Base-by-base conservation (phyloP, 176 grass and related monocot species). In the Aegilops longissima region DNA sequence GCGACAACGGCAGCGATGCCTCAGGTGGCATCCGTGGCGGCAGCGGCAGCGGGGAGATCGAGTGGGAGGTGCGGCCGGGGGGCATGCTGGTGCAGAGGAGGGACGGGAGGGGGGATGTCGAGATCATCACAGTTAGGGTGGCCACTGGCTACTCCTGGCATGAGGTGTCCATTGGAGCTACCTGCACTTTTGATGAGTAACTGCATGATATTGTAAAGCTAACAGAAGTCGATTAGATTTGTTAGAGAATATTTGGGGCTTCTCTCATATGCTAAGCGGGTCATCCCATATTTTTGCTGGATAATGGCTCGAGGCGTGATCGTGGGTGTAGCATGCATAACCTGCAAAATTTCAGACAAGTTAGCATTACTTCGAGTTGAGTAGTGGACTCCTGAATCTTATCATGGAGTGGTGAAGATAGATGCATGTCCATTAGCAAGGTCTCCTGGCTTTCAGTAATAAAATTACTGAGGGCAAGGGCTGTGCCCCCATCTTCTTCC, bases 71-170 rank as follows among this genome's bases (percentile, higher is more conserved):
- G 83, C 78, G 94, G 77, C 97, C 97, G 0, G 97, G 97, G 38
- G 97, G 97, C 36, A 99, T 99, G 97, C 94, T 99, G 76, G 97
- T 99, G 82, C 90, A 99, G 90, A 99, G 94, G 89, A 91, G 97
- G 72, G 94, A 87, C 6, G 91, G 82, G 16, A 86, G 88, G 71
- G 85, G 88, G 1, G 85, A 29, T 27, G 87, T 86, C 1, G 97
- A 93, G 82, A 66, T 94, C 39, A 93, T 99, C 88, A 83, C 80
- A 7, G 90, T 99, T 17, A 93, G 92, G 82, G 89, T 99, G 14
- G 85, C 92, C 40, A 99, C 97, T 23, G 93, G 93, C 0, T 91
- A 88, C 39, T 89, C 82, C 33, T 99, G 90, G 90, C 93, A 96
- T 23, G 88, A 94, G 54, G 83, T 94, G 23, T 94, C 97, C 79